phyloP scores from a whole-genome alignment of 2,329 filamentous ascomycete species.

The Aspergillus udagawae region DNA sequence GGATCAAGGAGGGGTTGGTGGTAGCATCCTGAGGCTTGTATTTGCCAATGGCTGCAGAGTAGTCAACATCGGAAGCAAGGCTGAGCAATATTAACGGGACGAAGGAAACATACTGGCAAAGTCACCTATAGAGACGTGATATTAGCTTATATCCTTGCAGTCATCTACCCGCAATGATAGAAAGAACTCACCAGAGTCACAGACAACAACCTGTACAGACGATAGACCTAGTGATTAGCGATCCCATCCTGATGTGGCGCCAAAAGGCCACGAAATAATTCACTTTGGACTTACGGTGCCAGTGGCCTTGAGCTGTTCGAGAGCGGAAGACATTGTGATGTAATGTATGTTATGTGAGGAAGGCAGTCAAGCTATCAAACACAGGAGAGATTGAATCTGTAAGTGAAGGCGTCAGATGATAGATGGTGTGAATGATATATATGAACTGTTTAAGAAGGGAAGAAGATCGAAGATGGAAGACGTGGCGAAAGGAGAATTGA shows the following conservation, averaged over 20 bases:
- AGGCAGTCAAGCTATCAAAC: neutral
- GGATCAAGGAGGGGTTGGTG: constrained; percentile 98
- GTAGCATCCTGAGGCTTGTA: constrained; percentile 99
- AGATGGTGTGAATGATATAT: neutral
- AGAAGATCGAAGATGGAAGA: neutral
- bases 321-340: constrained; percentile 71
- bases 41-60: constrained; percentile 78
- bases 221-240: constrained; percentile 12
- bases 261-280: neutral
- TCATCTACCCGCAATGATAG: constrained; percentile 3
- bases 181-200: constrained; percentile 75
- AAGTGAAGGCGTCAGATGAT: neutral
- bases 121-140: constrained; percentile 53
- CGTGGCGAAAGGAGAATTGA: neutral
- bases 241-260: neutral
- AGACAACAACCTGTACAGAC: constrained; percentile 73
- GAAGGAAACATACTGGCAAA: constrained; percentile 63
- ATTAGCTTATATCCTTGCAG: constrained; percentile 27
- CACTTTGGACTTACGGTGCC: constrained; percentile 73
- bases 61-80: neutral
- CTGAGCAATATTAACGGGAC: constrained; percentile 9
- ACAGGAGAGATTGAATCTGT: neutral
- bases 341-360: neutral
- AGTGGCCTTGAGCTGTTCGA: constrained; percentile 94
- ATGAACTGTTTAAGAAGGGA: neutral